Conservation (phyloP, 371 early-diverging fungal species). For the Mortierella sp. region DNA sequence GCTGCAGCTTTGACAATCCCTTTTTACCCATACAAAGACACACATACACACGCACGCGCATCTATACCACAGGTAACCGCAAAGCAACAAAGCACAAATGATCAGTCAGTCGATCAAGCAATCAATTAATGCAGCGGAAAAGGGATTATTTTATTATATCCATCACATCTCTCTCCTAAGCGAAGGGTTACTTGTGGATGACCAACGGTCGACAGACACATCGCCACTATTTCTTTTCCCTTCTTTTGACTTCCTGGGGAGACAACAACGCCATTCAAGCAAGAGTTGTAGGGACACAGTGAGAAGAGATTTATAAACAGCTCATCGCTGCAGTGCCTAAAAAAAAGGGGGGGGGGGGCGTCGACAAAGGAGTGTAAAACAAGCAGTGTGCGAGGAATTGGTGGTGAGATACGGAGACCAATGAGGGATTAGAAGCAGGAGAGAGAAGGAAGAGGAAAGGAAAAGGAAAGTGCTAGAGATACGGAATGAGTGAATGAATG, state of each 20-base stretch:
- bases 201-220: not conserved
- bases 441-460: no score
- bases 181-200: not conserved
- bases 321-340: not conserved
- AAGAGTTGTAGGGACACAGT: not conserved
- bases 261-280: not conserved
- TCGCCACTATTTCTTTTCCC: not conserved
- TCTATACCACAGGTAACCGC: not conserved
- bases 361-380: not conserved
- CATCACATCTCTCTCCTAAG: not conserved
- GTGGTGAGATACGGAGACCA: not conserved
- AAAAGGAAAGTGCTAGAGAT: not conserved
- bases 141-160: not conserved
- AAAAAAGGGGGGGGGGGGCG: not conserved
- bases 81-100: not conserved
- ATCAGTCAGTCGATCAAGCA: not conserved
- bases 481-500: conserved; percentile 1
- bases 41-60: not conserved
- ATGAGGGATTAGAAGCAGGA: not conserved
- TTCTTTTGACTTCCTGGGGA: no score
- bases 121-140: not conserved
- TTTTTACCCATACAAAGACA: not conserved
- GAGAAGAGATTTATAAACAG: not conserved
- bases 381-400: not conserved
- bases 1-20: not conserved